A percentile compares a stretch with the other conserved stretches of the same genome.
Conservation (phyloP, 495 filamentous ascomycete genomes). For the Xylaria palmicola region DNA sequence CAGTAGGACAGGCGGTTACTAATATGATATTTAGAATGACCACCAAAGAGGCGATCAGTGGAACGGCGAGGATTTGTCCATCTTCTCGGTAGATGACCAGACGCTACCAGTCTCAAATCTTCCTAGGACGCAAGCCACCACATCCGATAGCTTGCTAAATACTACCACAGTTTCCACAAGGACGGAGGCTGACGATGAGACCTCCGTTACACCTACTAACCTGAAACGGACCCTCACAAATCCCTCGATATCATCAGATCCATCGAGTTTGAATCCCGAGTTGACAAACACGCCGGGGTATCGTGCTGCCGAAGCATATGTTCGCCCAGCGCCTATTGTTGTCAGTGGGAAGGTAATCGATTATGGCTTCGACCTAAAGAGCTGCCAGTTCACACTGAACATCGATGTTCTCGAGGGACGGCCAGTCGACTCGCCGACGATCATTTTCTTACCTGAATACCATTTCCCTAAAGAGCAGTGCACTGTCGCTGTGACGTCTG, state of each 20-base stretch:
- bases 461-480: constrained; percentile 80
- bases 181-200: constrained; percentile 52
- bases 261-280: constrained; percentile 50
- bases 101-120: constrained; percentile 57
- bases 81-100: constrained; percentile 79
- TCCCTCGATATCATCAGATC: constrained; percentile 65
- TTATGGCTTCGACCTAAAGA: constrained; percentile 77
- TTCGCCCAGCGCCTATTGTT: constrained; percentile 79
- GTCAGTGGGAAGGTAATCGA: constrained; percentile 65
- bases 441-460: constrained; percentile 86
- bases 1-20: background rate
- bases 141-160: constrained; percentile 33
- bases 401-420: constrained; percentile 54
- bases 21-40: constrained; percentile 58
- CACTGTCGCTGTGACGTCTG: constrained; percentile 71
- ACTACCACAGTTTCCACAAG: constrained; percentile 26
- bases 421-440: constrained; percentile 65
- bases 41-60: constrained; percentile 91
- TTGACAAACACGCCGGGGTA: constrained; percentile 64
- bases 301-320: constrained; percentile 87
- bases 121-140: constrained; percentile 38
- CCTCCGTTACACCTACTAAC: constrained; percentile 63
- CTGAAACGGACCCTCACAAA: constrained; percentile 70
- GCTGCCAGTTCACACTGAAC: constrained; percentile 68
- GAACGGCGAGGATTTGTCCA: constrained; percentile 97